phyloP scores from a whole-genome alignment of 2,329 filamentous ascomycete species.

The Trichoderma guizhouense region DNA sequence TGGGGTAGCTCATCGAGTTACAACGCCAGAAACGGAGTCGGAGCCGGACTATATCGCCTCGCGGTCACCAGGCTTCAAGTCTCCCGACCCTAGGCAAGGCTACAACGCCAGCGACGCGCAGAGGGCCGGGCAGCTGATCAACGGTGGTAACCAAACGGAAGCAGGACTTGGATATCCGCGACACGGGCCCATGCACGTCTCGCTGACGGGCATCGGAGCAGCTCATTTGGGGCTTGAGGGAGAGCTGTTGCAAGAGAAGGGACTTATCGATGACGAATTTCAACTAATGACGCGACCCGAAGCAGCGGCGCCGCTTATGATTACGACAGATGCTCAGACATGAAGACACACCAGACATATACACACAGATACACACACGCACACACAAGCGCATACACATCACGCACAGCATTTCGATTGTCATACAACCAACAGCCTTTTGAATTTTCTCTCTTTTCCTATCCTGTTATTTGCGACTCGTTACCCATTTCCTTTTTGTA shows the following conservation, averaged over 20 bases:
- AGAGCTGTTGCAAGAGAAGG: conserved; percentile 21
- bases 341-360: neutral
- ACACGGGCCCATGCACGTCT: conserved; percentile 20
- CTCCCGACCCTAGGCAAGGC: neutral
- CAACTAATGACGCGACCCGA: conserved; percentile 19
- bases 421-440: neutral
- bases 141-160: neutral
- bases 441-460: neutral
- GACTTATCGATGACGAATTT: conserved; percentile 21
- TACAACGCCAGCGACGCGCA: neutral
- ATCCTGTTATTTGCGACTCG: neutral
- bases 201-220: conserved; percentile 28
- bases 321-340: conserved; percentile 23
- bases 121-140: neutral
- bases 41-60: conserved; percentile 19
- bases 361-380: conserved; percentile 3
- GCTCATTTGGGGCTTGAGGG: conserved; percentile 23
- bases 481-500: neutral
- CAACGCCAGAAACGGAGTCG: conserved; percentile 7
- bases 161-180: conserved; percentile 3
- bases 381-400: conserved; percentile 2
- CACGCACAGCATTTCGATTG: neutral
- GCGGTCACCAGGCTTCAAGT: conserved; percentile 2
- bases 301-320: conserved; percentile 20
- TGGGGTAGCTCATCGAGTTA: neutral